These are phyloP conservation scores for Metschnikowia vanudenii DNA, from an alignment of 805 yeast genomes.

Conservation along the genomic window DNA sequence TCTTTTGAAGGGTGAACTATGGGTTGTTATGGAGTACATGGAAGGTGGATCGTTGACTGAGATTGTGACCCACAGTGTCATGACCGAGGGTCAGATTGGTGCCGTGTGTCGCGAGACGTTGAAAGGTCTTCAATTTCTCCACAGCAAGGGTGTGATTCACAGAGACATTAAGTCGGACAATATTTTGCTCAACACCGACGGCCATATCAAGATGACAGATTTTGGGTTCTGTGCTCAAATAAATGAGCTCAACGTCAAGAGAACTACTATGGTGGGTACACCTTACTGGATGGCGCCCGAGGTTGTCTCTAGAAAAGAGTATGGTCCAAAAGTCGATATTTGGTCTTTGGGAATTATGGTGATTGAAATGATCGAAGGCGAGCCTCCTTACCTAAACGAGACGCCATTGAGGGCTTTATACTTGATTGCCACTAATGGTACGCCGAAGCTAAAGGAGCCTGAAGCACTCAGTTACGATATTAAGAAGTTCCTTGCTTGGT, in stretches of 20 bases:
- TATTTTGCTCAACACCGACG: slow-evolving; percentile 75
- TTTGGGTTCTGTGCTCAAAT: slow-evolving; percentile 94
- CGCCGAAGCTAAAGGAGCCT: slow-evolving; percentile 89
- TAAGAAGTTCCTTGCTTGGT: slow-evolving; percentile 68
- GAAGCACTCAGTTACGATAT: slow-evolving; percentile 68
- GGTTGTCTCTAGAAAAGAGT: slow-evolving; percentile 90
- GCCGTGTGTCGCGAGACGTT: slow-evolving; percentile 91
- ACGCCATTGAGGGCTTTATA: slow-evolving; percentile 92
- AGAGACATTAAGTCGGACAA: slow-evolving; percentile 96
- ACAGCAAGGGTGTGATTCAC: slow-evolving; percentile 89
- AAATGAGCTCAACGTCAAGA: slow-evolving; percentile 74
- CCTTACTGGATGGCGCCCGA: slow-evolving; percentile 99
- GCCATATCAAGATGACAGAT: slow-evolving; percentile 92
- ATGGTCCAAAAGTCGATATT: slow-evolving; percentile 94
- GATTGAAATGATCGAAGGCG: slow-evolving; percentile 98
- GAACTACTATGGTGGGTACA: slow-evolving; percentile 99
- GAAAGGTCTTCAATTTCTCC: slow-evolving; percentile 82
- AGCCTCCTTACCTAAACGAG: slow-evolving; percentile 96
- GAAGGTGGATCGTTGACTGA: slow-evolving; percentile 97
- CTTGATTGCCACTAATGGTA: slow-evolving; percentile 93
- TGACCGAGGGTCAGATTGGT: slow-evolving; percentile 94
- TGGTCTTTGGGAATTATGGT: slow-evolving; percentile 99
- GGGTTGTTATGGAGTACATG: slow-evolving; percentile 99
- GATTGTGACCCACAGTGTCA: slow-evolving; percentile 83
- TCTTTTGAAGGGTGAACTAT: slow-evolving; percentile 69